Percentiles rank a stretch among this genome's conserved stretches.
phyloP scores from a whole-genome alignment of 306 rosid species.

The Pyrus pyrifolia region DNA sequence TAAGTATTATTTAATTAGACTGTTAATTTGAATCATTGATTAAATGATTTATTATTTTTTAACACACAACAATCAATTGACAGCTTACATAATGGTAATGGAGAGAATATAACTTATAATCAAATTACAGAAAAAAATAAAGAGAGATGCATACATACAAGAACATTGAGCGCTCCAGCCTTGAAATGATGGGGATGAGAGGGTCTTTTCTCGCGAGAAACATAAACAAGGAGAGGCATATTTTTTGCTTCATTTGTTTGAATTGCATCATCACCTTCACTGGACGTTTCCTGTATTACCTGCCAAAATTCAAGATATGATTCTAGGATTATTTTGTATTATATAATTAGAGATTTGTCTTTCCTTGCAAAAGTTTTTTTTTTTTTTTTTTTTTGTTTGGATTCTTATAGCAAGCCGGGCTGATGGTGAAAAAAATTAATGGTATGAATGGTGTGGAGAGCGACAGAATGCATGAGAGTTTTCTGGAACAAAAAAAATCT shows the following conservation, averaged over 20 bases:
- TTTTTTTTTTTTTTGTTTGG: too few relatives aligned
- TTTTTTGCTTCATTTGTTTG: not conserved
- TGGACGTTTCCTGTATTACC: slow-evolving; percentile 11
- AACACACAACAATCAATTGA: not conserved
- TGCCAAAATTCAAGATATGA: not conserved
- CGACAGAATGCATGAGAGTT: too few relatives aligned
- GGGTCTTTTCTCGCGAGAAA: slow-evolving; percentile 49
- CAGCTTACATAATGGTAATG: not conserved
- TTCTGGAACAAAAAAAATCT: too few relatives aligned
- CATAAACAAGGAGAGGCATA: slow-evolving; percentile 55
- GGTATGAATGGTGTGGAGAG: too few relatives aligned
- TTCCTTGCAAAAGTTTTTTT: too few relatives aligned
- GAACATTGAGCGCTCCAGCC: slow-evolving; percentile 70
- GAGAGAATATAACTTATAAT: too few relatives aligned
- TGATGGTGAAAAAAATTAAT: too few relatives aligned
- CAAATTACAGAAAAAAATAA: too few relatives aligned
- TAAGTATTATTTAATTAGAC: not conserved
- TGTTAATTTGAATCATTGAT: not conserved
- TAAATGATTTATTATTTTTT: not conserved
- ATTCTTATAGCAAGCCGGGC: too few relatives aligned
- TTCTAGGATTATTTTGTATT: not conserved
- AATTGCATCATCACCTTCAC: not conserved
- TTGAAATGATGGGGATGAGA: slow-evolving; percentile 55
- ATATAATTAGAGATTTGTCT: not conserved
- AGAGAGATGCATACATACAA: slow-evolving; percentile 26